These are phyloP conservation scores for Suillus spraguei DNA, from an alignment of 768 basidiomycete genomes.

Conservation along the genomic window DNA sequence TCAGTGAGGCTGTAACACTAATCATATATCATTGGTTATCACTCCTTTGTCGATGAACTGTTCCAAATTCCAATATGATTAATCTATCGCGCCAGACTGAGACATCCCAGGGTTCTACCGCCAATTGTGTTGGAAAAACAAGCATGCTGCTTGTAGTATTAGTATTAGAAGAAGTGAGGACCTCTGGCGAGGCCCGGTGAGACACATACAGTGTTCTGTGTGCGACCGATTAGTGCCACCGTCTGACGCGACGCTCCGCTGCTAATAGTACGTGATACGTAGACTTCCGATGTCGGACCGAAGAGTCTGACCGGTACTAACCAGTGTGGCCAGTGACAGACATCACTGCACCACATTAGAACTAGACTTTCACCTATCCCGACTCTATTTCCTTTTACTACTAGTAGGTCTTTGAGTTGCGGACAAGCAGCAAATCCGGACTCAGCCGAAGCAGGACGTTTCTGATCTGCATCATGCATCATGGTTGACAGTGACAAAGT, in stretches of 20 bases:
- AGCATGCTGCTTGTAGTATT: too few relatives aligned
- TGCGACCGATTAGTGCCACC: too few relatives aligned
- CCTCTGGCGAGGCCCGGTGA: too few relatives aligned
- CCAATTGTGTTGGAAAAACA: not conserved
- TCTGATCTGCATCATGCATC: not conserved
- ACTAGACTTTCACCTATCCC: not conserved
- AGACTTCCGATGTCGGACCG: too few relatives aligned
- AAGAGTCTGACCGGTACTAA: too few relatives aligned
- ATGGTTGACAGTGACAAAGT: not conserved
- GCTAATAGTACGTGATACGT: too few relatives aligned
- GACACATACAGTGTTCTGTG: too few relatives aligned
- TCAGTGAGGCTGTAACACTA: not conserved
- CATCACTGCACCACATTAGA: not conserved
- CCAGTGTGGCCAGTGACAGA: not conserved
- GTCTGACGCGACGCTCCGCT: too few relatives aligned
- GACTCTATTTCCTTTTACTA: not conserved
- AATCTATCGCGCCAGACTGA: not conserved
- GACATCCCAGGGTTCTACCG: not conserved
- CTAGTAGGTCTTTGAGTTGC: not conserved
- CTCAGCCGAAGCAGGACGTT: not conserved
- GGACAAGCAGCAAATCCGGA: not conserved
- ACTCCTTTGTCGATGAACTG: not conserved
- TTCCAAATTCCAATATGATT: not conserved
- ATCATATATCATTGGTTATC: not conserved
- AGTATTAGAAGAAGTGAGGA: too few relatives aligned